Conservation (phyloP, 2,329 filamentous ascomycete genomes). For the Pleomassaria siparia region DNA sequence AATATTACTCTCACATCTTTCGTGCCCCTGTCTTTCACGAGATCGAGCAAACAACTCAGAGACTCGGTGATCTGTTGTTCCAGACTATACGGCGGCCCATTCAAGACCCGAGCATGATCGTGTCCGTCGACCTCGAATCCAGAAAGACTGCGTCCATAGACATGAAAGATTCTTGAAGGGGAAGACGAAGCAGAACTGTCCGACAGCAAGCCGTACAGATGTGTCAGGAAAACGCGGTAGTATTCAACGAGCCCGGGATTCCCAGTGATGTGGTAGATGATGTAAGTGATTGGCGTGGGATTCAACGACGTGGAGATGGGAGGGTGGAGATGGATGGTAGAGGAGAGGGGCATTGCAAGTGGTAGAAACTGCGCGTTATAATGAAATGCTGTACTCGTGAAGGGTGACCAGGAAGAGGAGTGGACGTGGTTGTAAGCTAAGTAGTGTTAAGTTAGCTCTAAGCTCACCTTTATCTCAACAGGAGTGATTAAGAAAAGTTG, state of each 20-base stretch:
- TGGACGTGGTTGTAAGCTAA: too few species aligned
- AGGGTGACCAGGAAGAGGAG: too few species aligned
- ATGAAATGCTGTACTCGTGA: too few species aligned
- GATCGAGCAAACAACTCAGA: constrained; percentile 45
- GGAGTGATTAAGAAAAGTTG: too few species aligned
- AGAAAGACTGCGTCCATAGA: constrained; percentile 45
- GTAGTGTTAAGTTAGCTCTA: too few species aligned
- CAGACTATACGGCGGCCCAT: constrained; percentile 44
- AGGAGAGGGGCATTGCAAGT: constrained; percentile 1
- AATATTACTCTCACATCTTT: constrained; percentile 40
- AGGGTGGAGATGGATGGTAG: neutral
- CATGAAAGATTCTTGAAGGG: constrained; percentile 27
- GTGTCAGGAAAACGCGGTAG: constrained; percentile 67
- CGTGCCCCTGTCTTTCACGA: constrained; percentile 35
- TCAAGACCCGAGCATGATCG: constrained; percentile 11
- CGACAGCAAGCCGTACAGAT: constrained; percentile 56
- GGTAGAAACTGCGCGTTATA: too few species aligned
- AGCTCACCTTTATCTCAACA: too few species aligned
- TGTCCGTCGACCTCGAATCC: constrained; percentile 44
- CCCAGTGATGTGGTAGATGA: constrained; percentile 74
- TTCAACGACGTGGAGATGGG: neutral
- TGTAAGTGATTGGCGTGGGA: constrained; percentile 34
- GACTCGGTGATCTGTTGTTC: constrained; percentile 55
- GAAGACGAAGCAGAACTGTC: constrained; percentile 9
- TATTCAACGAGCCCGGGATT: constrained; percentile 77